Base-by-base conservation (phyloP, 768 basidiomycete species). In the Imleria badia region DNA sequence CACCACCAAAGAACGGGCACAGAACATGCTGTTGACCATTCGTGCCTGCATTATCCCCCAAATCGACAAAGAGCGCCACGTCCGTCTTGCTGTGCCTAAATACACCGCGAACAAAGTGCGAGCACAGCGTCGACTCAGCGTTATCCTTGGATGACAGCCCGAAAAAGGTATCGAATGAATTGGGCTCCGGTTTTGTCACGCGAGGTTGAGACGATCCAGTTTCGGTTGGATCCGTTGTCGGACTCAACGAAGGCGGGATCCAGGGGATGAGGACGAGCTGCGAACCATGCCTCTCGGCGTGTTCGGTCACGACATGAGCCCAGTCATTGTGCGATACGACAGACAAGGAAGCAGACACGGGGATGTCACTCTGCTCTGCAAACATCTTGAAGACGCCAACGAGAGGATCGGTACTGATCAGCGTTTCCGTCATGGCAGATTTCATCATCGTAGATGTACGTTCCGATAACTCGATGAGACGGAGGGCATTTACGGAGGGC, bases 1-100 rank as follows among this genome's bases (percentile, higher is more conserved):
- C 86, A 0, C 96, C 96, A 35, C 96, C 96, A 67, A 93, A 89
- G 82, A 96, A 98, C 1, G 95, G 91, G 39, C 94, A 66, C 68
- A 95, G 84, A 29, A 98, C 65, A 59, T 91, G 90, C 55, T 87
- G 77, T 5, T 45, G 48, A 13, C 68, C 68, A 9, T 58, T 67
- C 10, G 68, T 60, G 5, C 70, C 66, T 6, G 59, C 45, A 17
- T 68, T 55, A 19, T 70, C 51, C 64, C 68, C 87, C 23, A 86
- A 77, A 68, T 98, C 96, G 54, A 97, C 80, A 68, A 91, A 95
- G 34, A 98, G 72, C 6, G 86, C 92, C 34, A 95, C 89, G 61
- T 98, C 91, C 11, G 78, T 76, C 3, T 83, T 80, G 15, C 86
- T 81, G 35, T 81, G 81, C 34, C 82, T 70, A 66, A 96, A 98